Percentiles rank a stretch among this genome's conserved stretches.
Evolutionary conservation across 352 stramenopile species (phyloP).

Genomic region (Thalassiosira allenii): DNA sequence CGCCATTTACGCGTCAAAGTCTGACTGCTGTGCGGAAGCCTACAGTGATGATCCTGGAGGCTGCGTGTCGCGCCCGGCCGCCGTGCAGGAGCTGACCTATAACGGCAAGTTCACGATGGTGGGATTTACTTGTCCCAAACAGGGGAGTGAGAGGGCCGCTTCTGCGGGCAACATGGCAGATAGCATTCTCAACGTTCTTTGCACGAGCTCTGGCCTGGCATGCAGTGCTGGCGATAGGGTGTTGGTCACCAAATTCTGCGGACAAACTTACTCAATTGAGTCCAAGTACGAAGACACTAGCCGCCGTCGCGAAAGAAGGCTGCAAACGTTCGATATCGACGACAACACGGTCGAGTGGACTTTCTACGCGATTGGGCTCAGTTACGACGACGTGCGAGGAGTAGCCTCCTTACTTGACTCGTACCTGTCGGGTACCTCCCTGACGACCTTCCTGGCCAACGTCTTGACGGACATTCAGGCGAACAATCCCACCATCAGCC

Average conservation of each 20-base stretch:
- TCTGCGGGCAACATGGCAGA: slow-evolving; percentile 18
- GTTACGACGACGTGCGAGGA: background rate
- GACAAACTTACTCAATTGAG: slow-evolving; percentile 9
- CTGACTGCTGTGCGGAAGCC: slow-evolving; percentile 23
- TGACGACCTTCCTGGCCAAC: slow-evolving; percentile 16
- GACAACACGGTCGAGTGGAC: slow-evolving; percentile 46
- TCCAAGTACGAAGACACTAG: background rate
- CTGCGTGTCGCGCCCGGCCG: slow-evolving; percentile 8
- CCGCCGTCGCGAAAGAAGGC: background rate
- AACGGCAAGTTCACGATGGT: slow-evolving; percentile 27
- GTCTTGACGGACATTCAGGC: slow-evolving; percentile 29
- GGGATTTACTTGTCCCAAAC: slow-evolving; percentile 18
- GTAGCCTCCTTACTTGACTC: slow-evolving; percentile 23
- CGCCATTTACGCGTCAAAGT: slow-evolving; percentile 33
- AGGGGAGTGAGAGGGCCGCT: slow-evolving; percentile 9
- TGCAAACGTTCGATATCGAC: background rate
- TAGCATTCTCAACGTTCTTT: slow-evolving; percentile 28
- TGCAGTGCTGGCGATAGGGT: slow-evolving; percentile 30
- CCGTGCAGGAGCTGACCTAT: slow-evolving; percentile 12
- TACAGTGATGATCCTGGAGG: slow-evolving; percentile 14
- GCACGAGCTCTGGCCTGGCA: slow-evolving; percentile 13
- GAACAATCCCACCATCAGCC: slow-evolving; percentile 9
- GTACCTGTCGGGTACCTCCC: slow-evolving; percentile 36
- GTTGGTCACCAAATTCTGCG: slow-evolving; percentile 41
- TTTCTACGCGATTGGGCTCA: slow-evolving; percentile 19